Percentiles rank a stretch among this genome's conserved stretches.
These are phyloP conservation scores for Colletotrichum echinochloae DNA, from an alignment of 2,329 filamentous ascomycete species.

Conservation along the genomic window DNA sequence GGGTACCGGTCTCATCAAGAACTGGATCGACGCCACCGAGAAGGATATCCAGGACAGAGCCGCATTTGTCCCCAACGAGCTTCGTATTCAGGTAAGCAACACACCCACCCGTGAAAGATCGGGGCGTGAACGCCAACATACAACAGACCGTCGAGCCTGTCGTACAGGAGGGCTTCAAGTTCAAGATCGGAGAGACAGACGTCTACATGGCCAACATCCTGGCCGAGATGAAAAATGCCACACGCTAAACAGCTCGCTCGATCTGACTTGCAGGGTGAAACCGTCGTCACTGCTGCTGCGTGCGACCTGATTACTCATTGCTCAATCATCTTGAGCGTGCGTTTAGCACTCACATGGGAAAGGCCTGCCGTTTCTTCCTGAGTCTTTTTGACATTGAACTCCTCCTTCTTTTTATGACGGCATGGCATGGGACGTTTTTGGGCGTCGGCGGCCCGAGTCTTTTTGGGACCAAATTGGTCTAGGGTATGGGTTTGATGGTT, in stretches of 20 bases:
- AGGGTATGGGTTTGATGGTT: background rate
- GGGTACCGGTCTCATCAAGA: background rate
- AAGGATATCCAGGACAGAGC: background rate
- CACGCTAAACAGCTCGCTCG: background rate
- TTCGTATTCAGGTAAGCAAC: constrained; percentile 3
- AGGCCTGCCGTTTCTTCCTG: background rate
- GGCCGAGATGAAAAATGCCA: background rate
- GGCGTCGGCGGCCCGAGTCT: background rate
- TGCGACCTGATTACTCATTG: background rate
- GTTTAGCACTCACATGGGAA: background rate
- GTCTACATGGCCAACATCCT: background rate
- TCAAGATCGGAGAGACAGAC: background rate
- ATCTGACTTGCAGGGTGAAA: background rate
- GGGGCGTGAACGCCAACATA: background rate
- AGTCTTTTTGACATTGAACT: background rate
- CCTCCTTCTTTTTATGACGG: background rate
- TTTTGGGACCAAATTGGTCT: background rate
- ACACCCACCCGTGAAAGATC: background rate
- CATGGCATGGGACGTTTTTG: background rate
- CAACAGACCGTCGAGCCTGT: background rate
- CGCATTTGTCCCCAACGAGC: background rate
- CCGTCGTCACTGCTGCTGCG: background rate
- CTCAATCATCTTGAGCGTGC: background rate
- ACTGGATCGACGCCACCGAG: constrained; percentile 14
- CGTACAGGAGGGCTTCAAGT: background rate